phyloP scores from a whole-genome alignment of 176 grass and related monocot species.

The Cenchrus purpureus region DNA sequence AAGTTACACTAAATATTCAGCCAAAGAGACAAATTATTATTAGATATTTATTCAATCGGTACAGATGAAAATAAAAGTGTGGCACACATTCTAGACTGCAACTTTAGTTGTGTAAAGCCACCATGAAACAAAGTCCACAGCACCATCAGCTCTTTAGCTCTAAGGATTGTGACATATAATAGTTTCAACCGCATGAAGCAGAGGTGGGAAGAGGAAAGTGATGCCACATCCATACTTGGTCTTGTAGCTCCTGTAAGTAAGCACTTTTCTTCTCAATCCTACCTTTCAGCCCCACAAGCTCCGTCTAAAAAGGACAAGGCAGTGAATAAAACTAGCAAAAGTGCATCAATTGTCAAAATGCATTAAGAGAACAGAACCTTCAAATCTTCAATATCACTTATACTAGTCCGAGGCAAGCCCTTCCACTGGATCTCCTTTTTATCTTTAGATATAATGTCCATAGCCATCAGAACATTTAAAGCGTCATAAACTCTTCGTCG shows the following conservation, averaged over 20 bases:
- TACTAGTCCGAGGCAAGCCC: conserved; percentile 90
- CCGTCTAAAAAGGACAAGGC: conserved; percentile 47
- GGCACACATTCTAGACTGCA: neutral
- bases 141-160: neutral
- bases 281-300: conserved; percentile 68
- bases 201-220: neutral
- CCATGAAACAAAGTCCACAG: neutral
- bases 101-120: neutral
- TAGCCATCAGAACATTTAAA: conserved; percentile 96
- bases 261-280: conserved; percentile 88
- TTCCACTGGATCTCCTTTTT: conserved; percentile 99
- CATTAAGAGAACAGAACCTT: conserved; percentile 52
- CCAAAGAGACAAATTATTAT: neutral
- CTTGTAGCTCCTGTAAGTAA: conserved; percentile 96
- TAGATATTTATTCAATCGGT: neutral
- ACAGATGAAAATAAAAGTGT: neutral
- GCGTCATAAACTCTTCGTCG: conserved; percentile 96
- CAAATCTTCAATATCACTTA: conserved; percentile 93
- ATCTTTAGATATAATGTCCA: conserved; percentile 99
- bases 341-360: conserved; percentile 21
- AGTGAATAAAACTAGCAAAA: conserved; percentile 24
- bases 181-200: neutral
- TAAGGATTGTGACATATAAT: neutral
- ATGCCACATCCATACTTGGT: conserved; percentile 72
- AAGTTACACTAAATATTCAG: conserved; percentile 5